A percentile compares a stretch with the other conserved stretches of the same genome.
Evolutionary conservation across 805 yeast species (phyloP).

Genomic region (Novakomyces olei): DNA sequence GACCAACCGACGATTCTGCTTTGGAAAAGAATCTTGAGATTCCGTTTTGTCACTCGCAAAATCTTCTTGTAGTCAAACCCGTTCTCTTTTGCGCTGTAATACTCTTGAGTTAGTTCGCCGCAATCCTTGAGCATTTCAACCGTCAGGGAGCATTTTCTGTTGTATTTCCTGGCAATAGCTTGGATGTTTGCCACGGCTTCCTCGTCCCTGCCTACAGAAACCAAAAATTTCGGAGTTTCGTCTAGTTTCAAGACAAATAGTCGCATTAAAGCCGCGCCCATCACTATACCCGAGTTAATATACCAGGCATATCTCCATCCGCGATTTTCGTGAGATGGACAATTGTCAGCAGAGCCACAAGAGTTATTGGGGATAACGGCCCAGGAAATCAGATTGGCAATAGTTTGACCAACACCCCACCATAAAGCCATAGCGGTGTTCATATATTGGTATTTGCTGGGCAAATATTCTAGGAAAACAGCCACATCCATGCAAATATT

Average conservation of each 20-base stretch:
- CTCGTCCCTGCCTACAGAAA: conserved; percentile 30
- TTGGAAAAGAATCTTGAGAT: too few species aligned
- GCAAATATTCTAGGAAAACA: conserved; percentile 31
- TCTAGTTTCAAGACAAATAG: conserved; percentile 23
- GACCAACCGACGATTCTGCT: too few species aligned
- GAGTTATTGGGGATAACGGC: conserved; percentile 30
- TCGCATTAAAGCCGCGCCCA: conserved; percentile 27
- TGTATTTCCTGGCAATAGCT: conserved; percentile 27
- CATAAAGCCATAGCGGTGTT: conserved; percentile 32
- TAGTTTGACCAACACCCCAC: conserved; percentile 45
- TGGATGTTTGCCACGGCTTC: conserved; percentile 25
- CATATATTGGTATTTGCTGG: conserved; percentile 28
- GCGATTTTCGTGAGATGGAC: conserved; percentile 18
- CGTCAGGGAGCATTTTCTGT: conserved; percentile 22
- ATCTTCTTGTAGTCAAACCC: too few species aligned
- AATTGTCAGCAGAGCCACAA: conserved; percentile 14
- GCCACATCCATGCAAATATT: conserved; percentile 34
- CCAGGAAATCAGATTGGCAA: conserved; percentile 32
- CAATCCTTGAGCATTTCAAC: conserved; percentile 24
- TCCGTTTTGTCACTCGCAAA: too few species aligned
- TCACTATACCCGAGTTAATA: conserved; percentile 31
- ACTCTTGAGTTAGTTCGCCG: conserved; percentile 14
- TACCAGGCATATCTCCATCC: conserved; percentile 44
- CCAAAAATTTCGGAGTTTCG: conserved; percentile 35
- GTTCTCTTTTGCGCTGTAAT: too few species aligned